Base-by-base conservation (phyloP, 805 yeast species). In the Pichia paraexigua region DNA sequence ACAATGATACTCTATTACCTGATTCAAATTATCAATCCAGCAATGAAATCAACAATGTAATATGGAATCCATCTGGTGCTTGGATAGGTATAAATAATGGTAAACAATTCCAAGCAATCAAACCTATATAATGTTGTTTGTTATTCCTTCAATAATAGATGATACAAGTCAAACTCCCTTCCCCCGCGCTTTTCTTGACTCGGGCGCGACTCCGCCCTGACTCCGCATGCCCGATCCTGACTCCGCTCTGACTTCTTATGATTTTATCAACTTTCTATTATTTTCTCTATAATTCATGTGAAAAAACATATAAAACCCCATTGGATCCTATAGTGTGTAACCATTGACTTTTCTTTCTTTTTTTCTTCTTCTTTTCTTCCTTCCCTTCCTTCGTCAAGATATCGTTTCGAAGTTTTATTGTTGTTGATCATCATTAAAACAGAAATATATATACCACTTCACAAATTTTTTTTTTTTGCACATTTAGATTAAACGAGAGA, bases 1-100 rank as follows among this genome's bases (percentile, higher is more conserved):
- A 24, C 12, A 42, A 30, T 3, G 42, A 25, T 15, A 47, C 44
- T 4, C n/a, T n/a, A n/a, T 15, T 32, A 21, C 51, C 55, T 5
- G 2, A 18, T 21, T 48, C 27, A 25, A 13, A 15, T 22, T 53
- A 25, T 25, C 6, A 43, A 20, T 44, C 55, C 1, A 82, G 80
- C 9, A 83, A 78, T 56, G 97, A 91, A 66, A 77, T 90, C 21
- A 91, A 90, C 67, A 80, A 83, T 60, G 82, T 84, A 15, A 72
- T 83, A 44, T 89, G 96, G 95, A 74, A 75, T 49, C 75, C 77
- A 9, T 66, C 69, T 22, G 96, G 92, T 15, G 83, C 82, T 56
- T 89, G 95, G 95, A 73, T 88, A 56, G 96, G 95, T 5, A 79
- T 80, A 10, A 80, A 83, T 24, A 71, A 79, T 51, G 92, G 91